These are phyloP conservation scores for Obelidium mucronatum DNA, from an alignment of 192 early-diverging fungal genomes.

Conservation along the genomic window DNA sequence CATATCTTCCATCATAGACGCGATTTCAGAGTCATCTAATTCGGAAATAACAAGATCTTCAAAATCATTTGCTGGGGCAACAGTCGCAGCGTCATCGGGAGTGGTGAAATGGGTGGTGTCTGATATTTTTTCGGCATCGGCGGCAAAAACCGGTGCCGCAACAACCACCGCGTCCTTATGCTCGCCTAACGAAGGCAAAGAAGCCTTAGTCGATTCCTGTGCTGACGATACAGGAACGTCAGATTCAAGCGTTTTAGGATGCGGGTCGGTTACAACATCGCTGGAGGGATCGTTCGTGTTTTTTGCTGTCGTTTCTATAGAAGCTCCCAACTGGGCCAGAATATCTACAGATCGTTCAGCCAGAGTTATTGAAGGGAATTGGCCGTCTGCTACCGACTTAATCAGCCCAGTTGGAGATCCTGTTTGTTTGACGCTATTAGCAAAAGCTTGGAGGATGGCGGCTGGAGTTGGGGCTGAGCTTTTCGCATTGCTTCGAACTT, in stretches of 20 bases:
- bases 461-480: constrained; percentile 12
- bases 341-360: constrained; percentile 4
- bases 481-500: neutral
- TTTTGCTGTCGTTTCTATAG: constrained; percentile 2
- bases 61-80: neutral
- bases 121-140: too few species aligned
- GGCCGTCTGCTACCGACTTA: neutral
- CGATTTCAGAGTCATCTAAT: neutral
- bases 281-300: neutral
- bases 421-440: constrained; percentile 1
- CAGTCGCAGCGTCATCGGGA: neutral
- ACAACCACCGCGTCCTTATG: too few species aligned
- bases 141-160: too few species aligned
- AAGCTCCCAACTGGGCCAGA: constrained; percentile 2
- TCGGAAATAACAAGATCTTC: neutral
- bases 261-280: too few species aligned
- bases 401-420: neutral
- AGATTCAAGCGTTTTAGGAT: too few species aligned
- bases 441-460: constrained; percentile 22
- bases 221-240: too few species aligned
- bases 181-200: too few species aligned
- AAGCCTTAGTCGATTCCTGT: too few species aligned
- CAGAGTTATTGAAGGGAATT: neutral
- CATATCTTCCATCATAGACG: neutral
- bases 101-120: too few species aligned